Evolutionary conservation across 495 filamentous ascomycete genomes (phyloP), one percentile per base, ranked within the genome.

Genomic region (Talaromyces adpressus): DNA sequence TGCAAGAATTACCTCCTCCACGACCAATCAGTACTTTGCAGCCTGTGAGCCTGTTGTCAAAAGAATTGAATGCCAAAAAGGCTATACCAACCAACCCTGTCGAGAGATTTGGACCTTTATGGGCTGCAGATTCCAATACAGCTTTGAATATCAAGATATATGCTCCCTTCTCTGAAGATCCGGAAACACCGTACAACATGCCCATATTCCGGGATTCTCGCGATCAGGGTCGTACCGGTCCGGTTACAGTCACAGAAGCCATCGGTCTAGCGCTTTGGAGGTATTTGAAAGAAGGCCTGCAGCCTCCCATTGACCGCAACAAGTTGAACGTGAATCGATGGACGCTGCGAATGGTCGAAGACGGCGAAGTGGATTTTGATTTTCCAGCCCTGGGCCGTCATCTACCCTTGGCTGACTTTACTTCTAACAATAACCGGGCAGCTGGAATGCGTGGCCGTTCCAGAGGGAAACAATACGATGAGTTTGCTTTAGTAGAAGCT

Each of bases 301-400:
- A 90, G 64, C 95, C 94, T 14, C 61, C 83, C 2, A 80, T 98
- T 12, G 80, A 85, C 2, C 77, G 79, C 18, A 82, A 85, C 30
- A 90, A 91, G 69, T 74, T 89, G 32, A 93, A 91, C 62, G 89
- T 97, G 57, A 98, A 98, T 68, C 85, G 87, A 69, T 99, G 94
- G 93, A 89, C 87, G 9, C 75, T 99, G 16, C 83, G 92, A 30
- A 96, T 99, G 90, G 91, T 97, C 7, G 94, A 99, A 66, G 90
- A 93, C 68, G 93, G 90, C 8, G 94, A 99, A 69, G 89, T 97
- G 3, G 94, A 99, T 67, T 91, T 91, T 68, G 94, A 99, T 70
- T 98, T 99, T 66, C 93, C 92, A 4, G 85, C 94, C 0, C 78
- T 98, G 7, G 86, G 87, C 62, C 84, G 94, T 49, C 92, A 85